Base-by-base conservation (phyloP, 495 filamentous ascomycete genomes). In the Aspergillus haitiensis region DNA sequence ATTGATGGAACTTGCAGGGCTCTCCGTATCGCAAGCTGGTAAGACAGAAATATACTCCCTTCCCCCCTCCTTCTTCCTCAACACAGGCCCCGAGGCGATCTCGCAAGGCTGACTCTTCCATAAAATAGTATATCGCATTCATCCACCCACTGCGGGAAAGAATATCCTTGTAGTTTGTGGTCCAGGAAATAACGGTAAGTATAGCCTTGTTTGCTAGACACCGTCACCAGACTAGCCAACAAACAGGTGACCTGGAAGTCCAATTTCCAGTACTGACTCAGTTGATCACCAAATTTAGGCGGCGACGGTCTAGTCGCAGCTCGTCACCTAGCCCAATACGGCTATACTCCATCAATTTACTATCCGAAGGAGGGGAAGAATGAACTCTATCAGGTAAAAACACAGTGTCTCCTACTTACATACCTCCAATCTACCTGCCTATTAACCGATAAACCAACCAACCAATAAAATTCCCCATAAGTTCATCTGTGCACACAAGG, bases 261-360 rank as follows among this genome's bases (percentile, higher is more conserved):
- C 21, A 27, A 27, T 27, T 27, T 27, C 21, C 21, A 27, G 21
- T 27, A 27, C 21, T 37, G 16, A 31, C 15, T 55, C 52, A 57
- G 51, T 51, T 52, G 63, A 66, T 45, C 36, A 37, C 34, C 21
- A 13, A n/a, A 31, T 40, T 59, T 58, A 85, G 92, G 94, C 63
- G 94, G 94, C 27, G 94, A 98, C 70, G 95, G 94, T 1, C 86
- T 98, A 42, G 94, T 98, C 27, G 92, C 93, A 40, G 95, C 95
- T 42, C 86, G 94, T 36, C 94, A 98, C 73, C 84, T 98, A n/a
- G 86, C 81, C 66, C 91, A 97, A 70, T 98, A 92, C 74, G 92
- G 92, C 59, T 98, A 98, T 74, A 82, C 82, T 36, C 94, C 94
- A 15, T 88, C 85, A 32, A 79, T 98, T 60, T 98, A 93, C 79